phyloP scores from a whole-genome alignment of 176 grass and related monocot genomes.

The Oryza meyeriana region DNA sequence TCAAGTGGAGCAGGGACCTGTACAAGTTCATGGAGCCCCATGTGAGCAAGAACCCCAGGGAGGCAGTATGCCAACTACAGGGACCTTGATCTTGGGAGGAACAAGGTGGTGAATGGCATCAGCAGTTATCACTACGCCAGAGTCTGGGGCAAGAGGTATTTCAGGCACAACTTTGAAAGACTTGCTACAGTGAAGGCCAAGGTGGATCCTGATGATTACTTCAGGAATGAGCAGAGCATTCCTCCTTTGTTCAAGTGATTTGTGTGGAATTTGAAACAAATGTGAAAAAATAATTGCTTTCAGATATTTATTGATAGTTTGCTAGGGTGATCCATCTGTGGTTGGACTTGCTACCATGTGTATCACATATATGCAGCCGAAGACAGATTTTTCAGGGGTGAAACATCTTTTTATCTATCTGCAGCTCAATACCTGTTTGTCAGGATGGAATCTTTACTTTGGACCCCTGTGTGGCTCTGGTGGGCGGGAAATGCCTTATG shows the following conservation, averaged over 20 bases:
- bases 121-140: constrained; percentile 37
- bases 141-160: constrained; percentile 52
- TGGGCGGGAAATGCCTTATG: too few relatives aligned
- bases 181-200: constrained; percentile 34
- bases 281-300: not conserved
- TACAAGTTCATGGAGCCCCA: constrained; percentile 35
- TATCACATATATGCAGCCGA: not conserved
- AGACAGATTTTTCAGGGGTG: not conserved
- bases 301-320: not conserved
- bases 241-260: constrained; percentile 35
- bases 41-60: constrained; percentile 40
- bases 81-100: constrained; percentile 44
- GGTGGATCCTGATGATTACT: constrained; percentile 46
- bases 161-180: constrained; percentile 35
- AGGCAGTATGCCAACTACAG: constrained; percentile 44
- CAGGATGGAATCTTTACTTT: too few relatives aligned
- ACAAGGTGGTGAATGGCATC: constrained; percentile 21
- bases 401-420: too few relatives aligned
- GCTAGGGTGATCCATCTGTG: not conserved
- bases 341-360: not conserved
- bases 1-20: constrained; percentile 11
- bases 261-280: not conserved
- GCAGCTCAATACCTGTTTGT: too few relatives aligned
- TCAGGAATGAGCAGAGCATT: constrained; percentile 57
- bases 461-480: too few relatives aligned